phyloP scores from a whole-genome alignment of 352 stramenopile species.

The Halophytophthora batemanensis region DNA sequence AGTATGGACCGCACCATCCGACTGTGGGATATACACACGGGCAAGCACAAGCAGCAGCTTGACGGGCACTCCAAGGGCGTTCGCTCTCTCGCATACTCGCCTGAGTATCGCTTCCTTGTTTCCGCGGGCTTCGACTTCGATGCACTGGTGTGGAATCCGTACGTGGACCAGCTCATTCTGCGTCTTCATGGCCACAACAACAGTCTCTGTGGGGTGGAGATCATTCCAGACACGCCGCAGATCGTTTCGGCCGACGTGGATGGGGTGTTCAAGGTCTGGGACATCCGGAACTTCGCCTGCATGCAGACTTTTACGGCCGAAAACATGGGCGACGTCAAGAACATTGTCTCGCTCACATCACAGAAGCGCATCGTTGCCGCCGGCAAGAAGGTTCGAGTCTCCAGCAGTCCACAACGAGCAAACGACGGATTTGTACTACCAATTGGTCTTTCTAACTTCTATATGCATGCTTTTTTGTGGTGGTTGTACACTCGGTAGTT shows the following conservation, averaged over 20 bases:
- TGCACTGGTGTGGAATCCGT: conserved; percentile 88
- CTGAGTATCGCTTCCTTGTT: conserved; percentile 86
- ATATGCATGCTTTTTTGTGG: too few species aligned
- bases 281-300: conserved; percentile 88
- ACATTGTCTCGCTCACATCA: conserved; percentile 63
- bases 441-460: too few species aligned
- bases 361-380: conserved; percentile 76
- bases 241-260: conserved; percentile 86
- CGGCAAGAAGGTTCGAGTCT: conserved; percentile 54
- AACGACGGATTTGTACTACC: too few species aligned
- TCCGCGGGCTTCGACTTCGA: conserved; percentile 88
- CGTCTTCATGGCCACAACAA: conserved; percentile 85
- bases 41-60: conserved; percentile 82
- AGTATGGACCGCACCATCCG: conserved; percentile 89
- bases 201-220: conserved; percentile 82
- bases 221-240: conserved; percentile 81
- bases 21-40: conserved; percentile 87
- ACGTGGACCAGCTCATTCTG: conserved; percentile 86
- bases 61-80: conserved; percentile 85
- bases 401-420: neutral
- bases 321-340: conserved; percentile 64
- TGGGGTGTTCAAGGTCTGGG: conserved; percentile 87
- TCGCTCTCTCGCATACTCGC: conserved; percentile 70
- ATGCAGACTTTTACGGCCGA: conserved; percentile 88
- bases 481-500: conserved; percentile 26